Percentiles rank a stretch among this genome's conserved stretches.
phyloP scores from a whole-genome alignment of 345 rosid genomes.

The Eucalyptus erythrocorys region DNA sequence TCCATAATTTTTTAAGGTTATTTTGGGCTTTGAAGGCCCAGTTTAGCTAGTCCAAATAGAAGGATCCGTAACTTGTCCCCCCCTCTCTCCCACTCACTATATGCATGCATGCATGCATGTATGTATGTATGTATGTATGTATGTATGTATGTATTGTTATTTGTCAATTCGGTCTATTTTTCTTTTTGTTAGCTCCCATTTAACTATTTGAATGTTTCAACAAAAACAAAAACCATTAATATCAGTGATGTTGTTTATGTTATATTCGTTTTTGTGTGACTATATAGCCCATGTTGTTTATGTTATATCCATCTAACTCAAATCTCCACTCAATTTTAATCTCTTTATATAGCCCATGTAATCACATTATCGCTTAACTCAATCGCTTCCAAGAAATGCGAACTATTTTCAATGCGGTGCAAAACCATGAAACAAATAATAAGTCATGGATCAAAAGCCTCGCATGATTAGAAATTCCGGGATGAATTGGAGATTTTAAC shows the following conservation, averaged over 20 bases:
- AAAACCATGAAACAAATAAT: background rate
- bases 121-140: too few relatives aligned
- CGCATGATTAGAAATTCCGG: background rate
- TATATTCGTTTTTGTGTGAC: background rate
- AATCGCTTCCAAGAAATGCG: accelerated
- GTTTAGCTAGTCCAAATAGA: background rate
- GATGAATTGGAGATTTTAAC: background rate
- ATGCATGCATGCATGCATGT: too few relatives aligned
- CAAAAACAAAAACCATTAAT: background rate
- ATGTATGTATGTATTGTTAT: background rate
- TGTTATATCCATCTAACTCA: background rate
- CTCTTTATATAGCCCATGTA: background rate
- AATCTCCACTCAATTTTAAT: background rate
- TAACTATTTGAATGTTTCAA: background rate
- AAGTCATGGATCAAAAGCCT: background rate
- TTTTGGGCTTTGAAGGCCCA: background rate
- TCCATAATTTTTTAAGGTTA: background rate
- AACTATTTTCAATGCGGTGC: background rate
- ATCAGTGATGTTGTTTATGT: background rate
- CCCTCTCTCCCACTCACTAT: too few relatives aligned
- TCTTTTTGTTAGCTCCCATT: background rate
- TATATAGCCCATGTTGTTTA: background rate
- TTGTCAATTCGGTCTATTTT: background rate
- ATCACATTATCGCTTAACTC: background rate
- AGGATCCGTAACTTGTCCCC: background rate